phyloP scores from a whole-genome alignment of 2,329 filamentous ascomycete genomes.

The Cladorrhinum sp. region DNA sequence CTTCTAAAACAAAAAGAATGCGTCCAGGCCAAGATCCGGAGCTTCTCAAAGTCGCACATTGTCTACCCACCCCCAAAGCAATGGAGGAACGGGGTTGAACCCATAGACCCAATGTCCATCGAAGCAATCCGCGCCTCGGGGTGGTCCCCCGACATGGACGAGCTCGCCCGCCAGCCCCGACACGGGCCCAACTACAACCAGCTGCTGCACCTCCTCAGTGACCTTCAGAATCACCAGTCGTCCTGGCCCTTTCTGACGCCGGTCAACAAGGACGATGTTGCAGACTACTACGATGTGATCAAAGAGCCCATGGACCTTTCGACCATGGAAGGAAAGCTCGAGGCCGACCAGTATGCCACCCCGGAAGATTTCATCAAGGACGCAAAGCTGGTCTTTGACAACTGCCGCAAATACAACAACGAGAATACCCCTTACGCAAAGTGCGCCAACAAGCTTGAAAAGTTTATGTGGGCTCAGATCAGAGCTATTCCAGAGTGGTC shows the following conservation, averaged over 20 bases:
- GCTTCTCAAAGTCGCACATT: conserved; percentile 83
- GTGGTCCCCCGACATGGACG: conserved; percentile 98
- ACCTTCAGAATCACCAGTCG: conserved; percentile 88
- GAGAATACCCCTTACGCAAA: conserved; percentile 95
- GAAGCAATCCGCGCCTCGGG: conserved; percentile 86
- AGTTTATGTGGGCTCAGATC: conserved; percentile 93
- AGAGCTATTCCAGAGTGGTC: conserved; percentile 92
- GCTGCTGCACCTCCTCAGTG: conserved; percentile 86
- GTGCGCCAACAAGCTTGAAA: conserved; percentile 86
- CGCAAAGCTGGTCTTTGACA: conserved; percentile 85
- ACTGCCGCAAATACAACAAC: conserved; percentile 95
- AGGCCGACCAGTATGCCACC: conserved; percentile 85
- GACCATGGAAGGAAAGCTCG: conserved; percentile 94
- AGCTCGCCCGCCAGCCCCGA: conserved; percentile 87
- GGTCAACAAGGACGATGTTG: conserved; percentile 91
- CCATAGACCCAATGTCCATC: conserved; percentile 83
- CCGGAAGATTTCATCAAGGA: conserved; percentile 93
- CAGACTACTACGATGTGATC: conserved; percentile 99
- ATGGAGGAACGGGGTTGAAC: conserved; percentile 59
- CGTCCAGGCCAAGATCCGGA: conserved; percentile 90
- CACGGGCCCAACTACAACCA: conserved; percentile 97
- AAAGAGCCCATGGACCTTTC: conserved; percentile 95
- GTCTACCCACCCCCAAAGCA: conserved; percentile 87
- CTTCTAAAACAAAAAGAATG: conserved; percentile 95
- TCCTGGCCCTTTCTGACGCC: conserved; percentile 94